Evolutionary conservation across 768 basidiomycete genomes (phyloP).

Genomic region (Butyriboletus loyo): DNA sequence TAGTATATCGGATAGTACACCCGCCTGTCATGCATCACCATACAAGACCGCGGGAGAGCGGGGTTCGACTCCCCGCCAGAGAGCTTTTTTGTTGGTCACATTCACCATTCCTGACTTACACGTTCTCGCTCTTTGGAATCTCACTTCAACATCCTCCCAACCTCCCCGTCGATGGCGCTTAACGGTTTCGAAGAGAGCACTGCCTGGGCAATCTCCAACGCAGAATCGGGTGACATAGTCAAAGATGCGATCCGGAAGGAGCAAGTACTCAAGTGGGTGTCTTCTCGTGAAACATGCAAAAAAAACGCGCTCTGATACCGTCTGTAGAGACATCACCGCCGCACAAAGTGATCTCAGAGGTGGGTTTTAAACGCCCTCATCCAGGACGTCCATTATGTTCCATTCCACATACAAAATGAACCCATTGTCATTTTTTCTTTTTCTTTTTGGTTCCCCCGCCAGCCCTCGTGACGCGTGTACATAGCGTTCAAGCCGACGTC

Average conservation of each 20-base stretch:
- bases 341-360: conserved; percentile 77
- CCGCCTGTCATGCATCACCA: conserved; percentile 39
- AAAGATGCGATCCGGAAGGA: conserved; percentile 79
- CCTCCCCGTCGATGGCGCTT: conserved; percentile 41
- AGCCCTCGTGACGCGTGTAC: conserved; percentile 69
- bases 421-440: neutral
- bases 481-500: conserved; percentile 71
- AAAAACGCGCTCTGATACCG: neutral
- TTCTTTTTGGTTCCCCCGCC: neutral
- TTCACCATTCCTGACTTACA: neutral
- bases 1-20: conserved; percentile 53
- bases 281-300: neutral
- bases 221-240: conserved; percentile 58
- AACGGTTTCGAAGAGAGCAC: conserved; percentile 39
- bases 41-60: conserved; percentile 36
- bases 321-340: conserved; percentile 64
- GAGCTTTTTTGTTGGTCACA: conserved; percentile 18
- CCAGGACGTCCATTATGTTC: neutral
- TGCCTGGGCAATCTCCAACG: conserved; percentile 48
- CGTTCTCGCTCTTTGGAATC: too few relatives aligned
- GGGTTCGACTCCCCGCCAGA: conserved; percentile 50
- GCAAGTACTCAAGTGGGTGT: conserved; percentile 67
- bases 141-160: neutral
- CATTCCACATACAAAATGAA: neutral
- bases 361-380: conserved; percentile 31